Percentiles rank a stretch among this genome's conserved stretches.
Evolutionary conservation across 2,329 filamentous ascomycete genomes (phyloP).

Genomic region (Pseudogymnoascus sp.): DNA sequence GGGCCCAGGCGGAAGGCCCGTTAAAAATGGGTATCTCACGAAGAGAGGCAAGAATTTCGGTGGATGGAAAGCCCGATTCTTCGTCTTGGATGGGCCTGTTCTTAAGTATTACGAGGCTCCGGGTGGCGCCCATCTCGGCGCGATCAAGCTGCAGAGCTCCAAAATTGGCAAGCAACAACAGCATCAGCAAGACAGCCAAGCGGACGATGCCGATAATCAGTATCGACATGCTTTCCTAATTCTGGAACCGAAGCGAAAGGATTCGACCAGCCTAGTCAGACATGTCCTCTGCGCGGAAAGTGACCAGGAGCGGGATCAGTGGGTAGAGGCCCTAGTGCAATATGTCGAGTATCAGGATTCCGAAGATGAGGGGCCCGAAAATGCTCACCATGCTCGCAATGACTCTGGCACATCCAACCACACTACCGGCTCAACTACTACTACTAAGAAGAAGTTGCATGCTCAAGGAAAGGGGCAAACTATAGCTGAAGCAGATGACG

Average conservation of each 20-base stretch:
- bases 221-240: constrained; percentile 96
- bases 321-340: constrained; percentile 83
- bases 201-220: constrained; percentile 81
- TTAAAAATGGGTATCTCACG: constrained; percentile 85
- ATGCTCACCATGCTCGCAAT: constrained; percentile 34
- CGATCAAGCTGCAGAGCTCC: constrained; percentile 83
- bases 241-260: constrained; percentile 92
- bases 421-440: constrained; percentile 32
- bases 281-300: constrained; percentile 96
- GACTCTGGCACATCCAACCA: constrained; percentile 30
- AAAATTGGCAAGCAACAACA: constrained; percentile 91
- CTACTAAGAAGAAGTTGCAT: constrained; percentile 39
- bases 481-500: constrained; percentile 32
- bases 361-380: constrained; percentile 44
- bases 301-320: constrained; percentile 82
- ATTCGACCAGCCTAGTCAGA: constrained; percentile 77
- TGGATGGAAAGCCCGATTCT: constrained; percentile 86
- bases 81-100: constrained; percentile 60
- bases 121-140: constrained; percentile 82
- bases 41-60: constrained; percentile 98
- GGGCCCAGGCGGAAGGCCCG: constrained; percentile 58
- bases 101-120: constrained; percentile 89
- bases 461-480: constrained; percentile 29
- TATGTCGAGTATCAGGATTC: constrained; percentile 74
- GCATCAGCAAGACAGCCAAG: constrained; percentile 47